Conservation (phyloP, 805 yeast species). For the Isabelozyma rhagii region DNA sequence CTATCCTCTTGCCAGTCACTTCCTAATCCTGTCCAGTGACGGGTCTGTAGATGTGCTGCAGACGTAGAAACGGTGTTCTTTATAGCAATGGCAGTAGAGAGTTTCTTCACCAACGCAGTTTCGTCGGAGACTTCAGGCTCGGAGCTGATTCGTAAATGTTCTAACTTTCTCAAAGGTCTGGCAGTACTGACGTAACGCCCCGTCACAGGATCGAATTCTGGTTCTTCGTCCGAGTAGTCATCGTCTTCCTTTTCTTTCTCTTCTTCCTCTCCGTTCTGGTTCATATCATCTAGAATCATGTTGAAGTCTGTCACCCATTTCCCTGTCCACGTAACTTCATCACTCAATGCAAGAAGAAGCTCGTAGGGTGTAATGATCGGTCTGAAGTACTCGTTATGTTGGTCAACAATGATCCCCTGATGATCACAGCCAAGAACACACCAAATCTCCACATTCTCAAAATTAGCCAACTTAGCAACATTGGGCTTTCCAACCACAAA, state of each 20-base stretch:
- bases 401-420: conserved; percentile 85
- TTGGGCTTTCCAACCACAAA: conserved; percentile 98
- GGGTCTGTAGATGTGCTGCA: conserved; percentile 66
- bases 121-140: conserved; percentile 12
- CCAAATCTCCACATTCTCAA: conserved; percentile 93
- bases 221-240: conserved; percentile 56
- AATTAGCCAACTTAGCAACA: conserved; percentile 94
- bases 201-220: conserved; percentile 85
- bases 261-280: conserved; percentile 28
- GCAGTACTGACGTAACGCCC: conserved; percentile 70
- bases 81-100: conserved; percentile 59
- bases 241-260: conserved; percentile 18
- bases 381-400: conserved; percentile 73
- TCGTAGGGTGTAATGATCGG: conserved; percentile 96
- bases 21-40: conserved; percentile 89
- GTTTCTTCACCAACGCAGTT: conserved; percentile 51
- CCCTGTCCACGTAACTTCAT: conserved; percentile 86
- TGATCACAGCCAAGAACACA: conserved; percentile 92
- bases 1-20: conserved; percentile 59
- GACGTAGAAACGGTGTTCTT: conserved; percentile 86
- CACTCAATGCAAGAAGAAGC: conserved; percentile 71
- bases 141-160: conserved; percentile 60
- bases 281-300: conserved; percentile 45
- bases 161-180: conserved; percentile 66
- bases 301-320: conserved; percentile 83